These are phyloP conservation scores for Dianthus caryophyllus DNA, from an alignment of 148 eudicot species.

Conservation along the genomic window DNA sequence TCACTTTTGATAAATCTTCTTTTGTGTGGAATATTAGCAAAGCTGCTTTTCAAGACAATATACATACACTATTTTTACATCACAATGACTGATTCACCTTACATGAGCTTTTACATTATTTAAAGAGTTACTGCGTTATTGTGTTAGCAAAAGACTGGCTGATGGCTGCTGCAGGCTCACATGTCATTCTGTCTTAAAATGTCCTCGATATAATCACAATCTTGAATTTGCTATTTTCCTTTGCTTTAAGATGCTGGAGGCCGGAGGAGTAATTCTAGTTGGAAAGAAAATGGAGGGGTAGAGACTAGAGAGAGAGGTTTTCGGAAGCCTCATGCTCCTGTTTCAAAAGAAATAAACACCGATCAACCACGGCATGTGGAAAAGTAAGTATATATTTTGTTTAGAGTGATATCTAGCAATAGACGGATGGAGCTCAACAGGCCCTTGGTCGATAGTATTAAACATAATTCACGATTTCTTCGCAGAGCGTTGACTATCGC, in stretches of 20 bases:
- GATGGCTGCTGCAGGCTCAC: background rate
- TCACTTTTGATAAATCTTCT: background rate
- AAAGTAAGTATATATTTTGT: slow-evolving; percentile 33
- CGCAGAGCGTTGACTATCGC: slow-evolving; percentile 28
- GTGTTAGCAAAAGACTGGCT: background rate
- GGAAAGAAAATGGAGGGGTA: slow-evolving; percentile 49
- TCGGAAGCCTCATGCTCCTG: slow-evolving; percentile 25
- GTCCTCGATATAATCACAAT: background rate
- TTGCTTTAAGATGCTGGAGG: slow-evolving; percentile 41
- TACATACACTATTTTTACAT: background rate
- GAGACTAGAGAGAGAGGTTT: slow-evolving; percentile 29
- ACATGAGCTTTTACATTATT: background rate
- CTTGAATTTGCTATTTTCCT: slow-evolving; percentile 2
- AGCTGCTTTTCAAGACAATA: background rate
- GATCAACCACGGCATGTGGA: slow-evolving; percentile 10
- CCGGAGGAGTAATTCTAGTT: slow-evolving; percentile 34
- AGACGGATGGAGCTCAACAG: background rate
- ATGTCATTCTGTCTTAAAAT: slow-evolving; percentile 1
- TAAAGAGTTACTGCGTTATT: background rate
- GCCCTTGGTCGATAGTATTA: background rate
- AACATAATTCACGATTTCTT: slow-evolving; percentile 1
- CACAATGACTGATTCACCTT: background rate
- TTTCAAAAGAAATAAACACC: slow-evolving; percentile 25
- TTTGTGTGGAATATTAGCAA: background rate
- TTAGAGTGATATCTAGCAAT: slow-evolving; percentile 3